Base-by-base conservation (phyloP, 306 rosid species). In the Alnus rubra region DNA sequence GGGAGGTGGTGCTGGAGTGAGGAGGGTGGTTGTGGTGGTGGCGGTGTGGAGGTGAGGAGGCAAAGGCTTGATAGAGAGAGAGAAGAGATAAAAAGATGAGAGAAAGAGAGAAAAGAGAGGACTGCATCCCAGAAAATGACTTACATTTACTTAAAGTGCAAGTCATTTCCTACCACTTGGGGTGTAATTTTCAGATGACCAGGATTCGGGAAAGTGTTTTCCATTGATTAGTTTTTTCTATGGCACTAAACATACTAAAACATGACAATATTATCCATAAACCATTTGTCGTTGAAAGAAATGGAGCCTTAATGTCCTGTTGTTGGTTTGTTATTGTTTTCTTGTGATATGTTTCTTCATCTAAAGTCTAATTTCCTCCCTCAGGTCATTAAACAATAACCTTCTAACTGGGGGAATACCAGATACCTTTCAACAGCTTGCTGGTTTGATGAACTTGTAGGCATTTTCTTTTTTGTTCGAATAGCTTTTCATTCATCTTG, bases 311-410 rank as follows among this genome's bases (percentile, higher is more conserved):
- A 39, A 14, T 18, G 6, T 49, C 50, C 10, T 37, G 14, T 33
- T 79, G 56, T 82, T 71, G 7, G 39, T 16, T 39, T 71, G 45
- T 44, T 80, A 23, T 9, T 62, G 11, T 76, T 77, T 71, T 73
- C 49, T 19, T 23, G 48, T 10, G 18, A 47, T 69, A 53, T 58
- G 0, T 71, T 79, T 71, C 48, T 73, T 49, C 59, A 74, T 69
- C 62, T 76, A 70, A 75, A 18, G 64, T 35, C 49, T 45, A 33
- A 60, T 71, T 14, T 56, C 42, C 42, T 76, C 35, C 55, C 55
- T 47, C 75, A 82, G 88, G 92, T 88, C 88, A 55, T 77, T 90
- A 70, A 84, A 80, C 62, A 83, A 85, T 58, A 92, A 92, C 88
- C 86, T 50, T 83, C 90, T 89, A 48, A 78, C 35, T 49, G 97